phyloP scores from a whole-genome alignment of 345 rosid genomes.

The Tarenaya hassleriana region DNA sequence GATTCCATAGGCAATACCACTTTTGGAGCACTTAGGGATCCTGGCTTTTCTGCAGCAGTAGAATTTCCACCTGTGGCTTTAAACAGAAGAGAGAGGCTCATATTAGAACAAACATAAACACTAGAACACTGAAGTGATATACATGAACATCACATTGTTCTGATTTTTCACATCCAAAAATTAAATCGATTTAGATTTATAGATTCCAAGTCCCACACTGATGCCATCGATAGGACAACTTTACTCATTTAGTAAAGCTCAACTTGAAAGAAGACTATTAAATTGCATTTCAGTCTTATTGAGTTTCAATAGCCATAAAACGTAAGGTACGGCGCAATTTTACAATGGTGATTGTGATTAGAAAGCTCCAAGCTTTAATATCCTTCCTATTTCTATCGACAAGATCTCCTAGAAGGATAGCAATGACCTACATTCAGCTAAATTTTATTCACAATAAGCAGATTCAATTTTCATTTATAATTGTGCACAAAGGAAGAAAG shows the following conservation, averaged over 20 bases:
- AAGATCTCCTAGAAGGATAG: background rate
- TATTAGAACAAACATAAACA: conserved; percentile 21
- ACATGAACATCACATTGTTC: too few relatives aligned
- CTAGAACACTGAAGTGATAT: conserved; percentile 10
- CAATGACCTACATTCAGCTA: too few relatives aligned
- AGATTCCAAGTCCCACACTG: conserved; percentile 3
- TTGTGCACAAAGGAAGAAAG: background rate
- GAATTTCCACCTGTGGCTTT: conserved; percentile 65
- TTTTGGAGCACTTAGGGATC: conserved; percentile 43
- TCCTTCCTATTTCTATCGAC: conserved; percentile 10
- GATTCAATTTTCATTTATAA: background rate
- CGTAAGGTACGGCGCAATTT: conserved; percentile 3
- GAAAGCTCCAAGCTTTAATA: conserved; percentile 4
- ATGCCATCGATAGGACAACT: background rate
- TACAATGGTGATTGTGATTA: conserved; percentile 4
- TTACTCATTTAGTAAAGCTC: conserved; percentile 5
- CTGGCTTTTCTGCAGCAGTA: conserved; percentile 38
- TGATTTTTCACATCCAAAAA: conserved; percentile 14
- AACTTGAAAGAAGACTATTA: background rate
- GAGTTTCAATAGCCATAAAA: conserved; percentile 9
- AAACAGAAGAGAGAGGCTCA: conserved; percentile 25
- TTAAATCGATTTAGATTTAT: background rate
- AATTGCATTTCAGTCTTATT: conserved; percentile 2
- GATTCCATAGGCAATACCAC: conserved; percentile 29
- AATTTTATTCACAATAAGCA: background rate